These are phyloP conservation scores for Gleditsia sinensis DNA, from an alignment of 306 rosid genomes.

Conservation along the genomic window DNA sequence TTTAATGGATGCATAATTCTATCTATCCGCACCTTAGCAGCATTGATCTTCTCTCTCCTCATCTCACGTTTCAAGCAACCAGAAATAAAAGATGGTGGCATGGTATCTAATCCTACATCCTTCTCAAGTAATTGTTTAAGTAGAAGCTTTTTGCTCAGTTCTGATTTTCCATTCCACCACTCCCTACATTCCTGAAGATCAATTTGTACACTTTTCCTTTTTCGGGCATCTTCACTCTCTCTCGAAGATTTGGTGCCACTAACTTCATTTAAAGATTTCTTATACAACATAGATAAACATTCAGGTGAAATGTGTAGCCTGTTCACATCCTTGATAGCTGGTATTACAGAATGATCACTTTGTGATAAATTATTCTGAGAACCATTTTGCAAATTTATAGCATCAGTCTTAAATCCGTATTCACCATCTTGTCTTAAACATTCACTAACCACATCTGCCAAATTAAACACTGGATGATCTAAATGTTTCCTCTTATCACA, in stretches of 20 bases:
- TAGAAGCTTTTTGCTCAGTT: slow-evolving; percentile 66
- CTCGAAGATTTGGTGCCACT: slow-evolving; percentile 23
- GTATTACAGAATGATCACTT: slow-evolving; percentile 3
- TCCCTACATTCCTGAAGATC: slow-evolving; percentile 47
- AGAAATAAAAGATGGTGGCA: slow-evolving; percentile 73
- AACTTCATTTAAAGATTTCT: slow-evolving; percentile 40
- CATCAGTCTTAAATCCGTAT: slow-evolving; percentile 36
- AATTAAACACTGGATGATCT: slow-evolving; percentile 46
- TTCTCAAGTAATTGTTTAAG: slow-evolving; percentile 58
- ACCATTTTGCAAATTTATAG: slow-evolving; percentile 31
- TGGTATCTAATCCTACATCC: slow-evolving; percentile 68
- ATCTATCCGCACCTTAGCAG: slow-evolving; percentile 65
- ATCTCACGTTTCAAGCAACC: slow-evolving; percentile 47
- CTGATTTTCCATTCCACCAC: slow-evolving; percentile 91
- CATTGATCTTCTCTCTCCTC: slow-evolving; percentile 64
- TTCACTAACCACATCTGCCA: slow-evolving; percentile 55
- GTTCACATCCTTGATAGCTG: slow-evolving; percentile 19
- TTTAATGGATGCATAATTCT: slow-evolving; percentile 55
- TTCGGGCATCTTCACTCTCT: slow-evolving; percentile 32
- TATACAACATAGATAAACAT: slow-evolving; percentile 63
- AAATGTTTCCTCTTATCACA: slow-evolving; percentile 35
- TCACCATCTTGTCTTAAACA: slow-evolving; percentile 44
- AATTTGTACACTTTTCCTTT: slow-evolving; percentile 26
- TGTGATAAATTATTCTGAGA: slow-evolving; percentile 38
- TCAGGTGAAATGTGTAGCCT: slow-evolving; percentile 57